Evolutionary conservation across 805 yeast species (phyloP), one percentile per base, ranked within the genome.

Genomic region (Teunomyces kruisii): DNA sequence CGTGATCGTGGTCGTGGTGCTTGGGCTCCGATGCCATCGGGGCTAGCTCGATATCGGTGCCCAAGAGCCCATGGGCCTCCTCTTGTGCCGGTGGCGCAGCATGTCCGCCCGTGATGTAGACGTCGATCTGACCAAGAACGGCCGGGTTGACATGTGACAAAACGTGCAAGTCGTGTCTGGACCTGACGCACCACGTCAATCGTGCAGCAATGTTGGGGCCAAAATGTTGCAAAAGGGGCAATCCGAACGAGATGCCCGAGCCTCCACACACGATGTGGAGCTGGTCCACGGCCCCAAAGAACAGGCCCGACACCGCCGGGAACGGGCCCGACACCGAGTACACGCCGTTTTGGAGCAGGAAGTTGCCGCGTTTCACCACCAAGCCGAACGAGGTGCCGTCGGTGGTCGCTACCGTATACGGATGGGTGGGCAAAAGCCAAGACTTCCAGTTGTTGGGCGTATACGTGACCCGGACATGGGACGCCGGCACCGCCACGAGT

Each of bases 251-350:
- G 9, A 86, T 75, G 1, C 92, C 91, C 1, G 88, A 79, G 0
- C 94, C 94, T 10, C 91, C 92, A 50, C 84, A 78, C 1, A 85
- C 69, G 14, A 85, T 71, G 12, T 69, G 58, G 1, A 81, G 75
- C 32, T 76, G 74, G 28, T 74, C 75, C 0, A 79, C 82, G 0
- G 79, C 70, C 32, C 65, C 61, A 49, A 78, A 74, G 48, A 79
- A 76, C 14, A 68, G 64, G 9, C 55, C 49, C 9, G 76, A 67
- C 3, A 80, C 44, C 4, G 84, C 70, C 3, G 78, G 70, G 53
- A 64, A 78, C 6, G 72, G 72, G 2, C 58, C 61, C 6, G 35
- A 30, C 28, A 30, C 32, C n/a, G 61, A 46, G 9, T 13, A 27
- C 8, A 30, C 30, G 7, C 29, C 42, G 12, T 17, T 5, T 5